Percentiles rank a stretch among this genome's conserved stretches.
Evolutionary conservation across 176 grass and related monocot species (phyloP).

Genomic region (Oryza brachyantha): DNA sequence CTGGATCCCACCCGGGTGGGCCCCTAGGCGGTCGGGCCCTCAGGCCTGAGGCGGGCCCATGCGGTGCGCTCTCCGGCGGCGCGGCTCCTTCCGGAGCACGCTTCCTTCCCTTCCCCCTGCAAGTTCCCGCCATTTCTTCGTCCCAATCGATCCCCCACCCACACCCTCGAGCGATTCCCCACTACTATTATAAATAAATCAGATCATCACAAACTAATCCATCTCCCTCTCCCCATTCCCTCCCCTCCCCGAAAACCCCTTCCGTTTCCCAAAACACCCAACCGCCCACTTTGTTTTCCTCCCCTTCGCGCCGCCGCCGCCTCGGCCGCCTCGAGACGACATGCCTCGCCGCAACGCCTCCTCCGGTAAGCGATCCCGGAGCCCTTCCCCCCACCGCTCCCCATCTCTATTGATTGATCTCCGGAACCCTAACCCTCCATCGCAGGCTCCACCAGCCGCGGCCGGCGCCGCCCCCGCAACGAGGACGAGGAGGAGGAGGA

Average conservation of each 20-base stretch:
- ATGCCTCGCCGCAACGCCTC: constrained; percentile 24
- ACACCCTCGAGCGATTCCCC: too few relatives aligned
- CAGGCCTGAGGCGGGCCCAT: too few relatives aligned
- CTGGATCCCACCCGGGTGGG: too few relatives aligned
- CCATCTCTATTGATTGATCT: too few relatives aligned
- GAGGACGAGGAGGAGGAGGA: constrained; percentile 11
- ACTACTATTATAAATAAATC: too few relatives aligned
- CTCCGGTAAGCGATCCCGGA: neutral
- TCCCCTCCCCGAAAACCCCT: neutral
- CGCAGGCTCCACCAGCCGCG: constrained; percentile 27
- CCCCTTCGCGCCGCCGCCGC: constrained; percentile 13
- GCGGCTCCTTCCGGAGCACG: constrained; percentile 28
- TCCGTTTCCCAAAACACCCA: neutral
- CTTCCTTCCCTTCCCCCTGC: neutral
- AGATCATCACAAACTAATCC: neutral
- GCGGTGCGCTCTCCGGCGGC: too few relatives aligned
- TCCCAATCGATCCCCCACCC: neutral
- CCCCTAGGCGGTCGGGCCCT: too few relatives aligned
- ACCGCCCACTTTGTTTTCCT: neutral
- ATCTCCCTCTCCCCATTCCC: neutral
- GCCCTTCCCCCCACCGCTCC: too few relatives aligned
- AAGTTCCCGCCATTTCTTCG: constrained; percentile 55
- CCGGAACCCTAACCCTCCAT: neutral
- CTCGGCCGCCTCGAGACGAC: constrained; percentile 23
- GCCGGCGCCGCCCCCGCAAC: constrained; percentile 21